Evolutionary conservation across 2,329 filamentous ascomycete species (phyloP).

Genomic region (Penicillium rolfsii): DNA sequence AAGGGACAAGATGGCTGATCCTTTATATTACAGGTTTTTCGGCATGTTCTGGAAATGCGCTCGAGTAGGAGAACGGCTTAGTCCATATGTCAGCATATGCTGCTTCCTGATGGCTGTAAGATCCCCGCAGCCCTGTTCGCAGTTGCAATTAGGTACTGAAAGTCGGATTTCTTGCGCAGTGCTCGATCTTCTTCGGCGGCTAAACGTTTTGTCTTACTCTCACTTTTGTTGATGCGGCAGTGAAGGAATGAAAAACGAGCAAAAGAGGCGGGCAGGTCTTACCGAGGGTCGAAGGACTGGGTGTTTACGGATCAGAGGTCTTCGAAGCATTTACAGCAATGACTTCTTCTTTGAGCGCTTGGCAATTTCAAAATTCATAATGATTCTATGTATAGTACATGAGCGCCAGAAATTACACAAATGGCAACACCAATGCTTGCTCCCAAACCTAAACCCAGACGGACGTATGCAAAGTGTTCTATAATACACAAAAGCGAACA

Average conservation of each 20-base stretch:
- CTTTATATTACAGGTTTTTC: conserved; percentile 59
- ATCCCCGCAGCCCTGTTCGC: conserved; percentile 20
- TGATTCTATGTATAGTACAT: conserved; percentile 37
- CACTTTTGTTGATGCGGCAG: neutral
- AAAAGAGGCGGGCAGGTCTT: neutral
- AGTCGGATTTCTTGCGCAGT: conserved; percentile 23
- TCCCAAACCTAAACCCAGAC: conserved; percentile 14
- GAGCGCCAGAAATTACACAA: conserved; percentile 24
- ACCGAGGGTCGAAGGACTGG: neutral
- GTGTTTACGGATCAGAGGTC: conserved; percentile 3
- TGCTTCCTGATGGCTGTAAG: conserved; percentile 91
- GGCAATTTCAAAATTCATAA: conserved; percentile 22
- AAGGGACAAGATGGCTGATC: conserved; percentile 12
- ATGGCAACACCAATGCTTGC: conserved; percentile 18
- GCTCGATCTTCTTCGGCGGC: conserved; percentile 45
- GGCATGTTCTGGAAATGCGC: conserved; percentile 97
- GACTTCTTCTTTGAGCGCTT: conserved; percentile 13
- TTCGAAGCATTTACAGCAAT: conserved; percentile 10
- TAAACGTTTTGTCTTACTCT: conserved; percentile 19
- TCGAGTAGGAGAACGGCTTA: conserved; percentile 86
- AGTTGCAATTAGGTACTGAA: conserved; percentile 10
- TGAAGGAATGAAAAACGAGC: conserved; percentile 1
- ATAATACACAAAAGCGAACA: conserved; percentile 21
- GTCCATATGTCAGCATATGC: conserved; percentile 92
- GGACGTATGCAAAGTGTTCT: conserved; percentile 22